Conservation (phyloP, 2,329 filamentous ascomycete species). For the Arthrobotrys conoides region DNA sequence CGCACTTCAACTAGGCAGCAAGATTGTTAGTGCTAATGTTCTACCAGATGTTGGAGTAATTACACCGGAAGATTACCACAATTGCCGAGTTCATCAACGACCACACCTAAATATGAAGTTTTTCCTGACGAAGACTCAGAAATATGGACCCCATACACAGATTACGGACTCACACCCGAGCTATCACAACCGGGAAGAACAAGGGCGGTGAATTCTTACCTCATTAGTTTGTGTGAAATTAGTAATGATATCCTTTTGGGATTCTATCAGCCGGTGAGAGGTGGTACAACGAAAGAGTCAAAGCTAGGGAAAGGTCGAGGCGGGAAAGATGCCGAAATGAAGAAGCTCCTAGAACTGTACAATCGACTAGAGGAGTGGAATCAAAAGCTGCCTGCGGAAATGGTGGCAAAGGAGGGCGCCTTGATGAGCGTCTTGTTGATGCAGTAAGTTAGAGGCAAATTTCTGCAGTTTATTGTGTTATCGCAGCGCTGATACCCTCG, state of each 20-base stretch:
- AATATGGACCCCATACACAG: slow-evolving; percentile 89
- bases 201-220: slow-evolving; percentile 83
- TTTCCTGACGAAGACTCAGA: slow-evolving; percentile 90
- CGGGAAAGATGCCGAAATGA: slow-evolving; percentile 86
- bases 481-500: neutral
- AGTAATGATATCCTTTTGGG: slow-evolving; percentile 89
- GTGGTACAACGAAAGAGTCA: slow-evolving; percentile 70
- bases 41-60: slow-evolving; percentile 86
- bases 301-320: slow-evolving; percentile 65
- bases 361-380: slow-evolving; percentile 91
- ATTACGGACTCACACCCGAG: slow-evolving; percentile 80
- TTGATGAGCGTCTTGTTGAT: slow-evolving; percentile 84
- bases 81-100: slow-evolving; percentile 82
- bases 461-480: neutral
- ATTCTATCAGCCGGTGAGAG: slow-evolving; percentile 86
- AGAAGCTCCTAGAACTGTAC: slow-evolving; percentile 92
- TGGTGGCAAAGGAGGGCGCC: slow-evolving; percentile 90
- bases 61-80: slow-evolving; percentile 93
- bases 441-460: slow-evolving; percentile 78
- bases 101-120: slow-evolving; percentile 88
- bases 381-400: slow-evolving; percentile 83
- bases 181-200: slow-evolving; percentile 85
- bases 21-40: slow-evolving; percentile 43
- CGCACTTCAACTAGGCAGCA: neutral
- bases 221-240: slow-evolving; percentile 89